Percentiles rank a stretch among this genome's conserved stretches.
Conservation (phyloP, 2,329 filamentous ascomycete species). For the Onygenales sp. region DNA sequence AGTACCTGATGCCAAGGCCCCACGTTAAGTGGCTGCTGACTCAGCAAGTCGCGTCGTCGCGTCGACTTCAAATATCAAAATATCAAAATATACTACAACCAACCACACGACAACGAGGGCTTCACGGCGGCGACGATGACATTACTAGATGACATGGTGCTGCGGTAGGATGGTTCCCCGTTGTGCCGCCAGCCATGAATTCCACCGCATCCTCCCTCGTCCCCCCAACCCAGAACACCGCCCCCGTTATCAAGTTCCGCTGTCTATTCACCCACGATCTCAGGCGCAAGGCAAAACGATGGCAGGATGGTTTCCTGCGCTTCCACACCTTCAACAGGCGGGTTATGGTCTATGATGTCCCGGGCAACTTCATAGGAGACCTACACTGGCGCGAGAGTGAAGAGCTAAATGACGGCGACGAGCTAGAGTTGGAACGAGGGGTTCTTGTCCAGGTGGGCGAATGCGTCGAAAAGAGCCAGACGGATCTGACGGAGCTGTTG, state of each 20-base stretch:
- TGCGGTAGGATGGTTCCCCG: neutral
- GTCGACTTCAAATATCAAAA: neutral
- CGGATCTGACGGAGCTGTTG: constrained; percentile 67
- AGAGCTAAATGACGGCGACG: constrained; percentile 69
- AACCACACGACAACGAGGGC: neutral
- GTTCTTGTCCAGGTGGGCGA: constrained; percentile 75
- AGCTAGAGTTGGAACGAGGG: constrained; percentile 67
- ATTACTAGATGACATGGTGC: neutral
- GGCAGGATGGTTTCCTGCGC: constrained; percentile 83
- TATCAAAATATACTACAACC: neutral
- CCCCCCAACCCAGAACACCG: constrained; percentile 52
- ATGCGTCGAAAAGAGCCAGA: constrained; percentile 59
- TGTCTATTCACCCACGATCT: constrained; percentile 85
- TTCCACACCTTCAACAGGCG: constrained; percentile 88
- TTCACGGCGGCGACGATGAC: too few relatives aligned
- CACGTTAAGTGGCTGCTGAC: neutral
- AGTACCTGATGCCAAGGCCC: neutral
- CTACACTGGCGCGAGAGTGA: constrained; percentile 65
- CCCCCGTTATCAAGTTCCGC: constrained; percentile 68
- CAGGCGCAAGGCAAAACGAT: constrained; percentile 77
- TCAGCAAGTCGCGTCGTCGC: neutral
- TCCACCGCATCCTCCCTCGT: constrained; percentile 22
- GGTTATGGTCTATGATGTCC: constrained; percentile 80
- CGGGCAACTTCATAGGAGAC: constrained; percentile 73
- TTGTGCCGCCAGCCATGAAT: neutral